A percentile compares a stretch with the other conserved stretches of the same genome.
Conservation (phyloP, 2,329 filamentous ascomycete genomes). For the Nannizzia gypsea region DNA sequence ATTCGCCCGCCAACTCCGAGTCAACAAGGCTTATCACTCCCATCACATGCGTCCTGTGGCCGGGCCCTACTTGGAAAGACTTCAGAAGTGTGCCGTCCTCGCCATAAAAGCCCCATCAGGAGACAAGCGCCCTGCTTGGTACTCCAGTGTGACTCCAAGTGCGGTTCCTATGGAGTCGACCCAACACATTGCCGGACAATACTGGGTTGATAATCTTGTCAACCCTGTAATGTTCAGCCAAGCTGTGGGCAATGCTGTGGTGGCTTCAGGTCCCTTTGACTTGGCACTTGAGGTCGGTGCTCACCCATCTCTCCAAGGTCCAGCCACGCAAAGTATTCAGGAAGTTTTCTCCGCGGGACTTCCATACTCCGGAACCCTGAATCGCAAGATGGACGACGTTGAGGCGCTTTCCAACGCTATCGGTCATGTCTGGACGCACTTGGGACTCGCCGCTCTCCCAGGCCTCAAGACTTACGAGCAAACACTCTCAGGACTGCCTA, state of each 20-base stretch:
- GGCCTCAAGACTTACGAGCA: too few relatives aligned
- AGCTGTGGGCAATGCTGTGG: background rate
- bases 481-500: too few relatives aligned
- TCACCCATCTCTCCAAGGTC: conserved; percentile 13
- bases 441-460: background rate
- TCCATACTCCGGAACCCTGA: conserved; percentile 13
- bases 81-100: too few relatives aligned
- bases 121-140: background rate
- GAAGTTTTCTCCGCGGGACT: background rate
- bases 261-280: background rate
- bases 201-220: conserved; percentile 5
- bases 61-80: conserved; percentile 11
- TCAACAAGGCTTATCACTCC: conserved; percentile 26
- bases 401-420: conserved; percentile 10
- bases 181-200: background rate
- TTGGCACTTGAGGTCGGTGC: conserved; percentile 15
- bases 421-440: conserved; percentile 9
- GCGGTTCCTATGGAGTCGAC: background rate
- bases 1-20: conserved; percentile 6
- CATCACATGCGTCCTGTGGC: conserved; percentile 16
- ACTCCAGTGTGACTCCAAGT: background rate
- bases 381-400: conserved; percentile 13
- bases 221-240: background rate
- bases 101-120: too few relatives aligned
- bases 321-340: conserved; percentile 11